Conservation (phyloP, 106 monocot species). For the Acanthochlamys bracteata region DNA sequence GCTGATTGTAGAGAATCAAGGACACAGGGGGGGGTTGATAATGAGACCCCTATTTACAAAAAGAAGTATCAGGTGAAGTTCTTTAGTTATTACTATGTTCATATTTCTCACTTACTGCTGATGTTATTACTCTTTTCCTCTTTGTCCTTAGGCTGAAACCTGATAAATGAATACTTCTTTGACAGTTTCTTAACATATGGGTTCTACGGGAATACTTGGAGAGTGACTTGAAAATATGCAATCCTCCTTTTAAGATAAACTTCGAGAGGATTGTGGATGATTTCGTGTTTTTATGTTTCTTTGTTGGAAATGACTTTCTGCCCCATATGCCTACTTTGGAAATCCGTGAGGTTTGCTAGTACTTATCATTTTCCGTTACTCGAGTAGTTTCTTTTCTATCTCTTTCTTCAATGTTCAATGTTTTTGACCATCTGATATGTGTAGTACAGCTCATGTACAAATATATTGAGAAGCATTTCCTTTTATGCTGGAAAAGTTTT, state of each 20-base stretch:
- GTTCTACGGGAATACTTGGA: constrained; percentile 87
- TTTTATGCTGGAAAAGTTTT: too few species aligned
- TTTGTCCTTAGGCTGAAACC: neutral
- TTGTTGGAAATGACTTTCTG: constrained; percentile 97
- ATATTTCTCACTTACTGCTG: neutral
- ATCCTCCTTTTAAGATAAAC: constrained; percentile 65
- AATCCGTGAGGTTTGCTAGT: constrained; percentile 71
- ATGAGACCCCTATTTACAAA: constrained; percentile 76
- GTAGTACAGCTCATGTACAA: too few species aligned
- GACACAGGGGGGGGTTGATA: constrained; percentile 22
- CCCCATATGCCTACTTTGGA: constrained; percentile 98
- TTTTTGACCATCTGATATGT: too few species aligned
- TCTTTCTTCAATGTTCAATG: too few species aligned
- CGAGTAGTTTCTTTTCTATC: too few species aligned
- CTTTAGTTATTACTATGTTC: neutral
- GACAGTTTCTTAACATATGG: constrained; percentile 92
- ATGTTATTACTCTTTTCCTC: neutral
- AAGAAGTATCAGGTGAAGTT: constrained; percentile 85
- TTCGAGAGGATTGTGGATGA: constrained; percentile 90
- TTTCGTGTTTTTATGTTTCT: constrained; percentile 93
- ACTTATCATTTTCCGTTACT: neutral
- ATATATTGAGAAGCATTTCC: too few species aligned
- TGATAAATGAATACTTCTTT: neutral
- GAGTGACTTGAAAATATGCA: constrained; percentile 59
- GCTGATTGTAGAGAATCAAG: constrained; percentile 65